Evolutionary conservation across 2,329 filamentous ascomycete genomes (phyloP), one percentile per base, ranked within the genome.

Genomic region (Fusarium pseudograminearum): DNA sequence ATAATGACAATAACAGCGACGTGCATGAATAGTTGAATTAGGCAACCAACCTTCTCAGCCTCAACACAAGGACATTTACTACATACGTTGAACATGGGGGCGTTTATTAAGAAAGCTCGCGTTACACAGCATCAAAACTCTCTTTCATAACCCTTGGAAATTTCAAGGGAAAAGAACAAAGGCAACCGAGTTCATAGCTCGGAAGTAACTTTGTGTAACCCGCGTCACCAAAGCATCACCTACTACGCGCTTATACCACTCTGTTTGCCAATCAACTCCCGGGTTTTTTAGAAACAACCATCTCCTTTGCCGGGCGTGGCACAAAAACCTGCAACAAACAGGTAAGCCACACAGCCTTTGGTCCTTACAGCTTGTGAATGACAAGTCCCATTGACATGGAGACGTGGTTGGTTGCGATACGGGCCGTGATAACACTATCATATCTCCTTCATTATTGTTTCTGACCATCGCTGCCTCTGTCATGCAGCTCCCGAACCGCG

Each of bases 11-110:
- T 60, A 63, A 34, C 31, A 68, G 58, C 62, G 26, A 54, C 42
- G 50, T 70, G 67, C 63, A 61, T 70, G 62, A 70, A 70, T 70
- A 70, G 54, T 64, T 38, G 45, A 55, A 41, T 41, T 34, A 56
- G 46, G 33, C 51, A 64, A 50, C 54, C 40, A 38, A 26, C 41
- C 33, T 68, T 70, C 63, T 70, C 63, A 61, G 54, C 67, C 62
- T 67, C 67, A 57, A 51, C 41, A 31, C 41, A 54, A 31, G 47
- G 57, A 44, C 28, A 30, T 12, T 11, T 30, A 30, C 28, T 30
- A 30, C 40, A 22, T 26, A 30, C 40, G 30, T 30, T 51, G 52
- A 40, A 42, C 47, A 70, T 65, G 42, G 62, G 61, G 28, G 30
- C 20, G n/a, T 31, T 56, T 62, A 38, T 54, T 42, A 48, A 47